phyloP scores from a whole-genome alignment of 2,329 filamentous ascomycete species.

The Lizonia empirigonia region DNA sequence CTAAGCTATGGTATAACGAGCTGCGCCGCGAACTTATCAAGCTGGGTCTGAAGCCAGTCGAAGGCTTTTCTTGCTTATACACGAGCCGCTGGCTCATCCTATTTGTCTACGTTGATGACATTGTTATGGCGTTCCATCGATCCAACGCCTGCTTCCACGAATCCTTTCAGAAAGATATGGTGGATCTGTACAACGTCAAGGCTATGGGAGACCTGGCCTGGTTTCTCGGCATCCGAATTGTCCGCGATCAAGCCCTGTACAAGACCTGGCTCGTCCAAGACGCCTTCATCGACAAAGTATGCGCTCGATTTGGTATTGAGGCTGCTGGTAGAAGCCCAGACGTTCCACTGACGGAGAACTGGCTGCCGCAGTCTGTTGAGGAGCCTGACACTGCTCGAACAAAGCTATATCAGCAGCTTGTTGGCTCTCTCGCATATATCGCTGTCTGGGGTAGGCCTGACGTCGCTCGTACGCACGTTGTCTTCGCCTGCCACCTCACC shows the following conservation, averaged over 20 bases:
- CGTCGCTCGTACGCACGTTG: background rate
- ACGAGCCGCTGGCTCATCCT: background rate
- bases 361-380: background rate
- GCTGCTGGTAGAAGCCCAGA: background rate
- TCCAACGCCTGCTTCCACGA: background rate
- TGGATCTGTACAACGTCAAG: background rate
- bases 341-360: background rate
- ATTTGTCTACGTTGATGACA: background rate
- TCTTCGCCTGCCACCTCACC: conserved; percentile 3
- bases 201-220: background rate
- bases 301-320: background rate
- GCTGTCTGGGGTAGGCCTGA: background rate
- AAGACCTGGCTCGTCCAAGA: background rate
- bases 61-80: too few relatives aligned
- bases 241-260: background rate
- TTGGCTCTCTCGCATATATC: background rate
- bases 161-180: background rate
- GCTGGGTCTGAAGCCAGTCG: background rate
- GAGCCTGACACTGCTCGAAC: background rate
- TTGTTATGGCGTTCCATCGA: background rate
- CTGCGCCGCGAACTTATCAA: background rate
- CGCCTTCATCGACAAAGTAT: background rate
- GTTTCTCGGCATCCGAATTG: background rate
- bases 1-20: background rate
- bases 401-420: background rate